phyloP scores from a whole-genome alignment of 495 filamentous ascomycete species.

The Penicillium bialowiezense region DNA sequence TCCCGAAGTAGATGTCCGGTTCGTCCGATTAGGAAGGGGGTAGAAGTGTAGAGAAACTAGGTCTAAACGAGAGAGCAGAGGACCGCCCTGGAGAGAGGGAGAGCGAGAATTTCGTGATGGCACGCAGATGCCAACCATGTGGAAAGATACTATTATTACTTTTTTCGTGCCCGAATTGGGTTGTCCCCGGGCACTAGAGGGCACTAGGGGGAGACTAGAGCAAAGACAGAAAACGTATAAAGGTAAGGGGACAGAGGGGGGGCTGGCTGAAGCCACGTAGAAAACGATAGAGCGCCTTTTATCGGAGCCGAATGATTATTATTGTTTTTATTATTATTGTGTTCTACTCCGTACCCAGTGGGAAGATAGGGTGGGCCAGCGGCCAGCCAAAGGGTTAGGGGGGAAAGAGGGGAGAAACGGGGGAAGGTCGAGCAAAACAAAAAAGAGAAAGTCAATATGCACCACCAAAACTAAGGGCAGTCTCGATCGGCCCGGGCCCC shows the following conservation, averaged over 20 bases:
- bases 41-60: not conserved
- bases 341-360: too few relatives aligned
- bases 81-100: not conserved
- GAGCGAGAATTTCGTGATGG: constrained; percentile 13
- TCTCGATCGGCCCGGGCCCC: constrained; percentile 20
- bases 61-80: constrained; percentile 2
- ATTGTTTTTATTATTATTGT: too few relatives aligned
- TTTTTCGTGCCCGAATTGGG: not conserved
- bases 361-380: too few relatives aligned
- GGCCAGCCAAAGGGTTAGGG: too few relatives aligned
- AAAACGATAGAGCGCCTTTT: not conserved
- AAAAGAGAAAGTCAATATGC: not conserved
- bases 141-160: constrained; percentile 17
- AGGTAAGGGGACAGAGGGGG: not conserved
- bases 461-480: not conserved
- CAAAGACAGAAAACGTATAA: not conserved
- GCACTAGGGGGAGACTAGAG: not conserved
- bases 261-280: constrained; percentile 9
- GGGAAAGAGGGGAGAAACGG: not conserved
- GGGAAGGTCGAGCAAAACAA: constrained; percentile 10
- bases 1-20: not conserved
- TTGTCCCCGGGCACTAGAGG: not conserved
- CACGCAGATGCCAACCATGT: constrained; percentile 45
- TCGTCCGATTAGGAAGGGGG: constrained; percentile 2
- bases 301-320: constrained; percentile 17